Evolutionary conservation across 345 rosid genomes (phyloP), one percentile per base, ranked within the genome.

Genomic region (Leavenworthia alabamica): DNA sequence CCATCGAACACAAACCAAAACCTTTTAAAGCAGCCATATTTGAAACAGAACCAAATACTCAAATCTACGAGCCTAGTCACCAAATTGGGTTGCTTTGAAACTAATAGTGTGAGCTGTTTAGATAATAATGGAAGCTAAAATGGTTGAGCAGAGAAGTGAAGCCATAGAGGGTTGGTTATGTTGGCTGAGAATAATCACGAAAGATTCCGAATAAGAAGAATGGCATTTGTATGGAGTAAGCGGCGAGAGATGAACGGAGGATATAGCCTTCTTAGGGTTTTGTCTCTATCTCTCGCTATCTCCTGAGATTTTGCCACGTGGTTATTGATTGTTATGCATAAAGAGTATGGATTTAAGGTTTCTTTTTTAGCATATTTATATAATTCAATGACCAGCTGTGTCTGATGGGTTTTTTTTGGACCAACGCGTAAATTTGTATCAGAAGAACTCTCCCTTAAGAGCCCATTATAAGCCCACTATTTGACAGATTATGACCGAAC

Each of bases 11-110:
- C 51, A 74, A 23, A 15, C 81, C 62, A 69, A 29, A 74, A 66
- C 79, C 69, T 72, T 68, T 77, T 66, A 85, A 73, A 47, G 74
- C 67, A 31, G 74, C 80, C 96, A 83, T 81, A 41, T 70, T 37
- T 23, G 1, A 46, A 22, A 31, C 15, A 36, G n/a, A 20, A 19
- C 33, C 12, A 3, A 6, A 36, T 17, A 27, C 27, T 28, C n/a
- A 35, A 20, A 35, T 2, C 31, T 4, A 33, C 7, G 40, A 56
- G 0, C 9, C 46, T 11, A 3, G 42, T 60, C 20, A 55, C 11
- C 46, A 20, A 36, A 22, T 10, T 35, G 5, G 13, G 65, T 49
- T 28, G 0, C 4, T 57, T 22, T 57, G 57, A 39, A 37, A 13
- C 48, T 52, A 27, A 19, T 6, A 27, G 7, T 56, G 56, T 22